phyloP scores from a whole-genome alignment of 179 eudicot genomes.

The Patellifolia procumbens region DNA sequence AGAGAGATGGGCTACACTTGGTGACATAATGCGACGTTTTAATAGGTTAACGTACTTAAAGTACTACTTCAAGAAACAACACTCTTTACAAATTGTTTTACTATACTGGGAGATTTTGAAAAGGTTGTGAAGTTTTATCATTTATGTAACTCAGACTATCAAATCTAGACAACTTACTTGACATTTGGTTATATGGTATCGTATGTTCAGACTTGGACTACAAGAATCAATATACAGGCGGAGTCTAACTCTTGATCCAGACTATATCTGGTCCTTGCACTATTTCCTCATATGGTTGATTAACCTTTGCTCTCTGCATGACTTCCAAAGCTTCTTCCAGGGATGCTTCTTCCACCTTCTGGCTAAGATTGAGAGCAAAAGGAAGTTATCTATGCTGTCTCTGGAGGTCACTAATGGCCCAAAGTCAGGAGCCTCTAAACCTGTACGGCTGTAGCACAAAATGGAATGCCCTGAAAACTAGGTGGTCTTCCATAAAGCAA shows the following conservation, averaged over 20 bases:
- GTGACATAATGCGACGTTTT: neutral
- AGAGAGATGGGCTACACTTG: neutral
- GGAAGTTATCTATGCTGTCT: neutral
- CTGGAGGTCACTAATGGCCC: neutral
- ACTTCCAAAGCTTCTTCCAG: neutral
- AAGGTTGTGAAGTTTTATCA: too few species aligned
- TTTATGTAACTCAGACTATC: too few species aligned
- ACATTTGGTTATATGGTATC: too few species aligned
- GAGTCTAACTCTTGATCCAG: neutral
- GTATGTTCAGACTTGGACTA: too few species aligned
- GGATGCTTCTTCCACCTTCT: neutral
- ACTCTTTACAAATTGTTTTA: too few species aligned
- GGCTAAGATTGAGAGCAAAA: neutral
- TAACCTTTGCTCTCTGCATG: neutral
- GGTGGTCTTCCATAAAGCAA: neutral
- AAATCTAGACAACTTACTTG: neutral
- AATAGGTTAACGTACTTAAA: neutral
- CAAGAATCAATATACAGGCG: too few species aligned
- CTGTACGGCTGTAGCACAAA: neutral
- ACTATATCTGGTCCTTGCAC: neutral
- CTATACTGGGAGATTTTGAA: too few species aligned
- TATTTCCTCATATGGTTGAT: neutral
- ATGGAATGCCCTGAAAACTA: neutral
- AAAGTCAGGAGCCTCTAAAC: neutral
- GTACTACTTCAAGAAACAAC: neutral